Base-by-base conservation (phyloP, 495 filamentous ascomycete genomes). In the Hapsidospora chrysogenum region DNA sequence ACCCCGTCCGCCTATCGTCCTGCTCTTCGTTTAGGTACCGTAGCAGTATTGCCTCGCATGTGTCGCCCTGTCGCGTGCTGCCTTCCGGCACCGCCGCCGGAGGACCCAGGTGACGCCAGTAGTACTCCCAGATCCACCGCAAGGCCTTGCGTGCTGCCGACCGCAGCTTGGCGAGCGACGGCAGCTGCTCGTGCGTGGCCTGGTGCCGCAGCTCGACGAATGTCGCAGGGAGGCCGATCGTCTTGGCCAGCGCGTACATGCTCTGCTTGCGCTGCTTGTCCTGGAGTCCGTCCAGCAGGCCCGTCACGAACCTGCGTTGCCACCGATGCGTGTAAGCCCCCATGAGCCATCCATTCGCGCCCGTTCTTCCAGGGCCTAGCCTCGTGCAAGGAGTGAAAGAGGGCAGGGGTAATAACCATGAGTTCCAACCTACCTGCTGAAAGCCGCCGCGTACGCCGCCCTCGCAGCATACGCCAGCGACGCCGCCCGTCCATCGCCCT, bases 181-280 rank as follows among this genome's bases (percentile, higher is more conserved):
- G 86, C 36, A 93, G 57, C 45, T 84, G 78, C 42, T 85, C 79
- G 52, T 96, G 87, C 25, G 84, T 89, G 21, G 80, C 80, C 51
- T 89, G 78, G 48, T 96, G 87, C 13, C 87, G 66, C 34, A 94
- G 60, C 56, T 93, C 85, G 23, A 95, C 85, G 51, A 93, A 89
- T 0, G 79, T 74, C 6, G 76, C 73, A 3, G 86, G 84, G 15
- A 95, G 61, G 0, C 75, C 78, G 13, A 89, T 64, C 34, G 73
- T 73, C 44, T 70, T 65, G 1, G 86, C 86, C 9, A 85, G 64
- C 20, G 73, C 64, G 51, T 84, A 85, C 86, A 95, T 94, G 48
- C 76, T 76, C 47, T 72, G 64, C 39, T 80, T 79, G 38, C 73
- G 72, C 29, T 64, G 61, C 35, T 70, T 71, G 46, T 74, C 66